These are phyloP conservation scores for Chloromonas sp. DNA, from an alignment of 163 green algal genomes.

Conservation along the genomic window DNA sequence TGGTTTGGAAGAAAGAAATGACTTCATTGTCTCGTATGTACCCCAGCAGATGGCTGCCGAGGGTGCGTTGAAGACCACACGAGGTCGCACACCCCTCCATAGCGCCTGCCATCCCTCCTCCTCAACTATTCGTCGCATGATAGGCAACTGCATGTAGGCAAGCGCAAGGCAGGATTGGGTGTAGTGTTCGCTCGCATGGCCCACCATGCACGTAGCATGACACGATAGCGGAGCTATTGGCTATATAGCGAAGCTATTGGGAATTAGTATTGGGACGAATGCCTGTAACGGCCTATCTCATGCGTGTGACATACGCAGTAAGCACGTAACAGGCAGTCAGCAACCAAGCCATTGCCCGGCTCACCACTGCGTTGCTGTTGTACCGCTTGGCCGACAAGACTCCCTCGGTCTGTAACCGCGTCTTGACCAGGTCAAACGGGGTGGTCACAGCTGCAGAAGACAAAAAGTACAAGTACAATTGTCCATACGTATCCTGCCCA, in stretches of 20 bases:
- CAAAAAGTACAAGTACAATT: neutral
- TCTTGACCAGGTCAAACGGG: slow-evolving; percentile 92
- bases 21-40: slow-evolving; percentile 90
- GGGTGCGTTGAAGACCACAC: slow-evolving; percentile 90
- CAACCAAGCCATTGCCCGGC: neutral
- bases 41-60: slow-evolving; percentile 92
- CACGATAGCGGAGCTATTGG: neutral
- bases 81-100: slow-evolving; percentile 69
- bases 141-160: slow-evolving; percentile 45
- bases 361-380: slow-evolving; percentile 58
- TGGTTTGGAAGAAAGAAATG: slow-evolving; percentile 27
- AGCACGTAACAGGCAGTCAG: neutral
- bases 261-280: neutral
- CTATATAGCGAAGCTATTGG: neutral
- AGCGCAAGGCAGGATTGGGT: neutral
- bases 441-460: slow-evolving; percentile 69
- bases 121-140: slow-evolving; percentile 66
- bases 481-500: too few species aligned
- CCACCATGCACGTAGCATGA: neutral
- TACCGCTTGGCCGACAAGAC: slow-evolving; percentile 58
- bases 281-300: neutral
- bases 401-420: slow-evolving; percentile 82
- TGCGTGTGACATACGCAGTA: neutral
- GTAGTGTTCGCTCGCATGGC: neutral
- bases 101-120: slow-evolving; percentile 81